phyloP scores from a whole-genome alignment of 116 monocot species.

The Trichopus zeylanicus region DNA sequence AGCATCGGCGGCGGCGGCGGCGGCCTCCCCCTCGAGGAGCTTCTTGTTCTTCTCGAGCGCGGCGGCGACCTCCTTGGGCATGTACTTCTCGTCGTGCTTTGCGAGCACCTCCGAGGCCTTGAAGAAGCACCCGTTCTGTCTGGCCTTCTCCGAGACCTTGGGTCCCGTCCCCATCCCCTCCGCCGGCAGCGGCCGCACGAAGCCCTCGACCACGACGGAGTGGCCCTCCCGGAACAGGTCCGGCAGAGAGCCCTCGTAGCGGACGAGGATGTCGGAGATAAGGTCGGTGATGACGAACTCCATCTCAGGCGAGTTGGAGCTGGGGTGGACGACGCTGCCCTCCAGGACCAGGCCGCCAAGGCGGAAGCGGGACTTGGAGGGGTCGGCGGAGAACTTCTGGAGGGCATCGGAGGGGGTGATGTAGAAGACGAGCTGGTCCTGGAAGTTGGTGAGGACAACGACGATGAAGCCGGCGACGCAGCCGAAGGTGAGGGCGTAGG shows the following conservation, averaged over 20 bases:
- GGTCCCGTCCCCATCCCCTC: constrained; percentile 14
- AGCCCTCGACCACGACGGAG: constrained; percentile 83
- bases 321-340: constrained; percentile 69
- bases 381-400: constrained; percentile 45
- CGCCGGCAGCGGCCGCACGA: constrained; percentile 35
- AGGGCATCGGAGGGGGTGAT: constrained; percentile 90
- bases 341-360: constrained; percentile 95
- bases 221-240: constrained; percentile 96
- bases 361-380: constrained; percentile 61
- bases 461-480: constrained; percentile 89
- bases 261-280: constrained; percentile 80
- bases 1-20: background rate
- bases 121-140: constrained; percentile 51
- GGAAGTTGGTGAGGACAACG: constrained; percentile 87
- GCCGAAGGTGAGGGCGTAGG: constrained; percentile 84
- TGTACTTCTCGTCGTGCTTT: constrained; percentile 97
- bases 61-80: constrained; percentile 86
- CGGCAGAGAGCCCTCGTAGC: constrained; percentile 76
- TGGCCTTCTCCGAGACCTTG: constrained; percentile 60
- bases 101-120: constrained; percentile 83
- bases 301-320: constrained; percentile 49
- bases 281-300: constrained; percentile 99
- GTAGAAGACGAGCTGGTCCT: constrained; percentile 94
- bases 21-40: constrained; percentile 39
- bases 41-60: constrained; percentile 93